These are phyloP conservation scores for Penicillium glabrum DNA, from an alignment of 2,329 filamentous ascomycete genomes.

Conservation along the genomic window DNA sequence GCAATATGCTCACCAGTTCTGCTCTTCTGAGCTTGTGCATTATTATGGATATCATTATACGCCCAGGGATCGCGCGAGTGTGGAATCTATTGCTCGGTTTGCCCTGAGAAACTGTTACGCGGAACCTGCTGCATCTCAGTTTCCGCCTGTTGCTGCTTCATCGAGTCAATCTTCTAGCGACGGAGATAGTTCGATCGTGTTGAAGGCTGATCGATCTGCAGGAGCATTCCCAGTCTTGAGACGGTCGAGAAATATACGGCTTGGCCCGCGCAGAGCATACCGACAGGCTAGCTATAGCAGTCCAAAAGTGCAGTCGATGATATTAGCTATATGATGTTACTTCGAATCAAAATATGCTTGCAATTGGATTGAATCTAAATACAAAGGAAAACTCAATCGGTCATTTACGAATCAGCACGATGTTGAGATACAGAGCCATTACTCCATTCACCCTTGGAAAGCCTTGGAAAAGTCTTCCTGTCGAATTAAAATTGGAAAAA, in stretches of 20 bases:
- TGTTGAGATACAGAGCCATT: too few relatives aligned
- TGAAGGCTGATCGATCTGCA: neutral
- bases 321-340: too few relatives aligned
- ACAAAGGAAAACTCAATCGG: too few relatives aligned
- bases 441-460: too few relatives aligned
- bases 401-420: too few relatives aligned
- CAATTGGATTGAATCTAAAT: too few relatives aligned
- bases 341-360: too few relatives aligned
- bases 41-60: neutral
- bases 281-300: too few relatives aligned
- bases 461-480: too few relatives aligned
- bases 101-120: neutral
- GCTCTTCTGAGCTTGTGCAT: neutral
- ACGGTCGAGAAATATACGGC: neutral
- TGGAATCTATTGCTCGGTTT: neutral
- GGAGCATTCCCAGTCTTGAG: neutral
- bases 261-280: too few relatives aligned
- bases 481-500: too few relatives aligned
- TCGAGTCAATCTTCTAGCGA: neutral
- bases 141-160: neutral
- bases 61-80: neutral
- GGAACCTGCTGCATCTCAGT: neutral
- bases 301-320: too few relatives aligned
- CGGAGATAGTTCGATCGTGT: neutral
- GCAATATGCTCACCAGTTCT: neutral